phyloP scores from a whole-genome alignment of 1,139 yeast genomes.

The Zygosaccharomyces sapae region DNA sequence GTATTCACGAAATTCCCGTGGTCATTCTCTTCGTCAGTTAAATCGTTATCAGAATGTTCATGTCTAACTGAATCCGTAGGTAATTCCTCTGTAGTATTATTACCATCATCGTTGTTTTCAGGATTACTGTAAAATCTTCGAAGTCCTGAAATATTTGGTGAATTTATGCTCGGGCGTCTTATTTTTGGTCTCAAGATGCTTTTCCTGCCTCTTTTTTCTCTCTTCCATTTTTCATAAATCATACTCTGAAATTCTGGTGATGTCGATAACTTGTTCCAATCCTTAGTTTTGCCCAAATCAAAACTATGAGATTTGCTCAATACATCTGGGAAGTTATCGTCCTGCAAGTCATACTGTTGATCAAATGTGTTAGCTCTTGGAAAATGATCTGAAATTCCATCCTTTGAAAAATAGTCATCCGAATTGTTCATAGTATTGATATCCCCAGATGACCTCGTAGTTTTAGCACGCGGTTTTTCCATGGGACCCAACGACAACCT shows the following conservation, averaged over 20 bases:
- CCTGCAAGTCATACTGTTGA: constrained; percentile 1
- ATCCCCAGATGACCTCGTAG: constrained; percentile 16
- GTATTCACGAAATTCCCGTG: not conserved
- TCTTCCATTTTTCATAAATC: constrained; percentile 35
- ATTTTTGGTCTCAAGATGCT: not conserved
- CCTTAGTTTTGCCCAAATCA: constrained; percentile 22
- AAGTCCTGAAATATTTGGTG: not conserved
- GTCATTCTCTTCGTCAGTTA: constrained; percentile 15
- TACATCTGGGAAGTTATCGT: not conserved
- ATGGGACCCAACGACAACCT: constrained; percentile 20
- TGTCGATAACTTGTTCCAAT: constrained; percentile 32
- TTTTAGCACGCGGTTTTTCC: constrained; percentile 8
- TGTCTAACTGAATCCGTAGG: constrained; percentile 17
- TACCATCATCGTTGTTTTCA: constrained; percentile 13
- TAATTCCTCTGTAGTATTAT: constrained; percentile 8
- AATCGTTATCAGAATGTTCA: constrained; percentile 16
- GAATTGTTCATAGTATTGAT: constrained; percentile 32
- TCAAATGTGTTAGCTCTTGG: constrained; percentile 9
- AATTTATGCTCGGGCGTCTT: not conserved
- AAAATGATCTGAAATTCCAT: constrained; percentile 1
- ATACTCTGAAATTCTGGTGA: constrained; percentile 47
- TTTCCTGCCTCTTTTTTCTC: constrained; percentile 18
- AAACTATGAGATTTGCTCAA: constrained; percentile 20
- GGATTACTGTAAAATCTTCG: constrained; percentile 3
- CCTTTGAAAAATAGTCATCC: constrained; percentile 28